Percentiles rank a stretch among this genome's conserved stretches.
These are phyloP conservation scores for Carex myosuroides DNA, from an alignment of 176 grass and related monocot genomes.

Conservation along the genomic window DNA sequence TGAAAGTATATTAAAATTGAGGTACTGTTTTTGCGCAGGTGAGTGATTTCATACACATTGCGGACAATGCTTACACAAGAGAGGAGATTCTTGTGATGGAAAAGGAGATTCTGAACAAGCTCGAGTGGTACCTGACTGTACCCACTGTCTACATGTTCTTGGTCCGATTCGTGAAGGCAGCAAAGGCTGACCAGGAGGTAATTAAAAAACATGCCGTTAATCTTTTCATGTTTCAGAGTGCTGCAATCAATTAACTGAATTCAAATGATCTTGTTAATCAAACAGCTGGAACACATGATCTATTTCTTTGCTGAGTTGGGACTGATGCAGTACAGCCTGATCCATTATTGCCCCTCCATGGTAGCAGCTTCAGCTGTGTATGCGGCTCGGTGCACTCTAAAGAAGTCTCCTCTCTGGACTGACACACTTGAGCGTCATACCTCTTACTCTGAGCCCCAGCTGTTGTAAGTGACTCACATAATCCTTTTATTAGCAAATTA, in stretches of 20 bases:
- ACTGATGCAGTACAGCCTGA: conserved; percentile 64
- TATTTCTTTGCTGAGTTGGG: conserved; percentile 86
- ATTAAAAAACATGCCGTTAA: background rate
- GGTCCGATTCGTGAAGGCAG: conserved; percentile 73
- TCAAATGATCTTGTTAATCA: conserved; percentile 4
- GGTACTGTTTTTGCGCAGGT: conserved; percentile 39
- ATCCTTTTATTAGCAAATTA: background rate
- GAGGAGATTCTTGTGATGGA: conserved; percentile 85
- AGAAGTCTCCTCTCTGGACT: conserved; percentile 68
- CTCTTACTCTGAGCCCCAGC: conserved; percentile 47
- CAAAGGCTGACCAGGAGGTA: conserved; percentile 57
- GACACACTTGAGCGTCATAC: conserved; percentile 74
- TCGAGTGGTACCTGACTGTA: conserved; percentile 89
- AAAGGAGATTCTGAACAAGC: conserved; percentile 75
- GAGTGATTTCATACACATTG: conserved; percentile 85
- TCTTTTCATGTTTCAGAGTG: background rate
- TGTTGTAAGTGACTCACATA: conserved; percentile 41
- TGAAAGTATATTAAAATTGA: background rate
- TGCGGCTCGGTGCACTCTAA: conserved; percentile 69
- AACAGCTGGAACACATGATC: conserved; percentile 82
- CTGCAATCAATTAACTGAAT: background rate
- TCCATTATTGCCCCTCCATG: conserved; percentile 50
- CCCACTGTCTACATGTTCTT: conserved; percentile 80
- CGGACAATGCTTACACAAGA: conserved; percentile 64
- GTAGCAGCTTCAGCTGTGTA: conserved; percentile 81